phyloP scores from a whole-genome alignment of 352 stramenopile genomes.

The Pythium guiyangense region DNA sequence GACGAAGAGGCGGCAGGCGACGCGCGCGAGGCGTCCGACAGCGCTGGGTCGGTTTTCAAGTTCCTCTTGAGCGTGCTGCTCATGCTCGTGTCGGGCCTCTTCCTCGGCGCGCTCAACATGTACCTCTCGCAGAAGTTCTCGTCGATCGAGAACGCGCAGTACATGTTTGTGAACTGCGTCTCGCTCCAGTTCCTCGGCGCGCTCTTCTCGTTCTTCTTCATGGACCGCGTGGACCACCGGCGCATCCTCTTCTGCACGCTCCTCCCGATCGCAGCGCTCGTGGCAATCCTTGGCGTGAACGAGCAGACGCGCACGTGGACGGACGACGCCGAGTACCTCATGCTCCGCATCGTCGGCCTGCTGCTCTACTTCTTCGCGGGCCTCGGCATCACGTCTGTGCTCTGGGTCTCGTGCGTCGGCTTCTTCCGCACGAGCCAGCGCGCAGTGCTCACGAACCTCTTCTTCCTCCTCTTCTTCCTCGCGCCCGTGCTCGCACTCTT shows the following conservation, averaged over 20 bases:
- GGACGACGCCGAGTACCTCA: slow-evolving; percentile 49
- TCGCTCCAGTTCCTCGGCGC: slow-evolving; percentile 63
- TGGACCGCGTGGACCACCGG: slow-evolving; percentile 73
- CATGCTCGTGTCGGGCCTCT: slow-evolving; percentile 68
- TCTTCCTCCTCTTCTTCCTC: slow-evolving; percentile 78
- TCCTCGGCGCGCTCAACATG: slow-evolving; percentile 66
- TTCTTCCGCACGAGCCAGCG: slow-evolving; percentile 67
- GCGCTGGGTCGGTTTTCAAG: slow-evolving; percentile 46
- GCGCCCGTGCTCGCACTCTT: slow-evolving; percentile 40
- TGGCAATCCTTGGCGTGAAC: slow-evolving; percentile 56
- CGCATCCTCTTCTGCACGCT: slow-evolving; percentile 69
- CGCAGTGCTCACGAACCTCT: slow-evolving; percentile 53
- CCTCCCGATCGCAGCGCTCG: slow-evolving; percentile 43
- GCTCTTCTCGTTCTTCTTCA: slow-evolving; percentile 84
- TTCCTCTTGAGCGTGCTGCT: slow-evolving; percentile 58
- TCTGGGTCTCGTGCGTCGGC: slow-evolving; percentile 69
- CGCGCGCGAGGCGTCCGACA: slow-evolving; percentile 22
- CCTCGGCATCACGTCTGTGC: slow-evolving; percentile 63
- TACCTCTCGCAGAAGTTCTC: slow-evolving; percentile 62
- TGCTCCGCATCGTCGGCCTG: slow-evolving; percentile 65
- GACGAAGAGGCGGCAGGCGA: slow-evolving; percentile 73
- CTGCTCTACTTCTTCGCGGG: slow-evolving; percentile 79
- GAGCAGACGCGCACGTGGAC: slow-evolving; percentile 40
- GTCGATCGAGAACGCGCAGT: slow-evolving; percentile 53
- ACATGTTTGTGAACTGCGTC: slow-evolving; percentile 80